Conservation (phyloP, 2,329 filamentous ascomycete genomes). For the Meredithiella fracta region DNA sequence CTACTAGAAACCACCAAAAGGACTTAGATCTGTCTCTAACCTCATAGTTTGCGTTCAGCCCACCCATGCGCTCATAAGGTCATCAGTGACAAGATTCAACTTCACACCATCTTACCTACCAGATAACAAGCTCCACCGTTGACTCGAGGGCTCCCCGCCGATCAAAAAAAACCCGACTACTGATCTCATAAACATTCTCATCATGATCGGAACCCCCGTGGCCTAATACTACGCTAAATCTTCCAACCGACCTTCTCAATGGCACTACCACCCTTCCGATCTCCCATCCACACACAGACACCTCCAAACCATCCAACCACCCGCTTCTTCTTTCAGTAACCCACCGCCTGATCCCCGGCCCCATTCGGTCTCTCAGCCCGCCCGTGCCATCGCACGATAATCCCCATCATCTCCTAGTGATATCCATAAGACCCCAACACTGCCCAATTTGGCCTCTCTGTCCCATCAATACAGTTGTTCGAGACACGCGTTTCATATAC, state of each 20-base stretch:
- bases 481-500: background rate
- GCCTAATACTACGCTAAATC: background rate
- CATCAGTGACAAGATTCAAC: background rate
- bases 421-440: background rate
- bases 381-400: no score
- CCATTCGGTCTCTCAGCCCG: background rate
- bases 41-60: background rate
- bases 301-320: background rate
- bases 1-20: no score
- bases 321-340: background rate
- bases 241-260: background rate
- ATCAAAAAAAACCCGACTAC: background rate
- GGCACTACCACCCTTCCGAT: background rate
- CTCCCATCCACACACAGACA: background rate
- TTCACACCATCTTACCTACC: background rate
- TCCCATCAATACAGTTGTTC: background rate
- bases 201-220: background rate
- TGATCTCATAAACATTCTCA: background rate
- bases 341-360: background rate
- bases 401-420: background rate
- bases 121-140: background rate
- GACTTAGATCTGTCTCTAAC: no score
- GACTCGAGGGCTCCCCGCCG: background rate
- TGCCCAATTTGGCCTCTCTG: background rate
- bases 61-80: background rate